phyloP scores from a whole-genome alignment of 352 stramenopile genomes.

The Phytophthora sansomeana region DNA sequence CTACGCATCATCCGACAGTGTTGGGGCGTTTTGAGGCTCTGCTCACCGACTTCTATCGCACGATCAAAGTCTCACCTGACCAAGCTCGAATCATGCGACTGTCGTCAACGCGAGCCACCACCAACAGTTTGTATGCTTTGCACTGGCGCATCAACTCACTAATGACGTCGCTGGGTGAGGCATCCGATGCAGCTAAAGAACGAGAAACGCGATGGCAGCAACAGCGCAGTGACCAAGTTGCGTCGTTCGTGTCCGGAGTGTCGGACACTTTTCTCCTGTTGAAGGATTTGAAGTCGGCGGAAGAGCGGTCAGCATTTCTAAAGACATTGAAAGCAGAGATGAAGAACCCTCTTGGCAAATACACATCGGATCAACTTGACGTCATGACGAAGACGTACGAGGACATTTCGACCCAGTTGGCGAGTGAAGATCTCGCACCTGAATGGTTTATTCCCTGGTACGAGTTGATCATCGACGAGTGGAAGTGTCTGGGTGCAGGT shows the following conservation, averaged over 20 bases:
- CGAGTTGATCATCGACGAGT: slow-evolving; percentile 16
- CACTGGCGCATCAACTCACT: slow-evolving; percentile 9
- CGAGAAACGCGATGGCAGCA: neutral
- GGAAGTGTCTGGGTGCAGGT: slow-evolving; percentile 5
- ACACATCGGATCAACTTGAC: neutral
- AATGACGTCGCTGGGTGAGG: neutral
- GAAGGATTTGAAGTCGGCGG: slow-evolving; percentile 7
- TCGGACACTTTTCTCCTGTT: slow-evolving; percentile 3
- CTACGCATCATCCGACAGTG: neutral
- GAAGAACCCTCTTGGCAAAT: neutral
- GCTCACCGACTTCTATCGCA: slow-evolving; percentile 7
- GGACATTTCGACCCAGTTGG: neutral
- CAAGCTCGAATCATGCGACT: slow-evolving; percentile 7
- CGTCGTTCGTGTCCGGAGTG: neutral
- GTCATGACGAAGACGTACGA: neutral
- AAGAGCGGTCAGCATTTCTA: slow-evolving; percentile 3
- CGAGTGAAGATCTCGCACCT: neutral
- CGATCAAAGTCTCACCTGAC: slow-evolving; percentile 7
- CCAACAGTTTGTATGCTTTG: slow-evolving; percentile 7
- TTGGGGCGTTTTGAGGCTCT: slow-evolving; percentile 1
- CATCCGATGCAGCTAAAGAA: neutral
- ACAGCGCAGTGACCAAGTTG: slow-evolving; percentile 1
- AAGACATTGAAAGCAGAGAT: slow-evolving; percentile 4
- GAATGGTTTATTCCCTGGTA: slow-evolving; percentile 24
- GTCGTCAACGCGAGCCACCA: slow-evolving; percentile 3